Base-by-base conservation (phyloP, 495 filamentous ascomycete genomes). In the Aspergillus baeticus region DNA sequence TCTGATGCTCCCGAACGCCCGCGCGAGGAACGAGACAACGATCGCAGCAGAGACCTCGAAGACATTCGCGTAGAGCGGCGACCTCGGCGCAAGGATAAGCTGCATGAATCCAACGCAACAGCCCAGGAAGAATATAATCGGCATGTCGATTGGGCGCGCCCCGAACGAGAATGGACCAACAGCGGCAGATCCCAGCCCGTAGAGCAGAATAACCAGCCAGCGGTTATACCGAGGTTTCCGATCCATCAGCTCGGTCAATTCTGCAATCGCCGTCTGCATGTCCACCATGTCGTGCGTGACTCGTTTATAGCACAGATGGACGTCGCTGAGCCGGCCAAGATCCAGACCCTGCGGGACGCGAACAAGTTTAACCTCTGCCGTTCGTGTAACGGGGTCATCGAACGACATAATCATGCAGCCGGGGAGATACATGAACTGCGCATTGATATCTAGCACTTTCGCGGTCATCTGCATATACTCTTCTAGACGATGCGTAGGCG, bases 331-430 rank as follows among this genome's bases (percentile, higher is more conserved):
- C 38, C 88, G 89, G 10, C 89, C 90, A 2, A 98, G 79, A 67
- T 98, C 88, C 18, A 98, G 82, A 3, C 89, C 91, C 64, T 92
- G 88, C 2, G 74, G 72, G 17, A 84, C 79, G 18, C 89, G 85
- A 17, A 98, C 87, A 20, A 98, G 83, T 72, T 95, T 93, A 55
- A 96, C 89, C 67, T 96, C 93, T 5, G 91, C 90, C 0, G 93
- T 96, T 61, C 96, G 93, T 0, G 91, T 95, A 14, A 84, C 80
- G 17, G 84, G 82, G 71, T 98, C 93, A 63, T 96, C 92, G 64
- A 98, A 96, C 0, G 90, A 91, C 68, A 96, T 88, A 65, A 98
- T 89, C 93, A 96, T 98, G 60, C 89, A 94, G 5, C 90, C 91
- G 0, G 93, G 93, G 3, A 96, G 85, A 68, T 96, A 96, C 37